Conservation (phyloP, 768 basidiomycete species). For the Tremella mesenterica region DNA sequence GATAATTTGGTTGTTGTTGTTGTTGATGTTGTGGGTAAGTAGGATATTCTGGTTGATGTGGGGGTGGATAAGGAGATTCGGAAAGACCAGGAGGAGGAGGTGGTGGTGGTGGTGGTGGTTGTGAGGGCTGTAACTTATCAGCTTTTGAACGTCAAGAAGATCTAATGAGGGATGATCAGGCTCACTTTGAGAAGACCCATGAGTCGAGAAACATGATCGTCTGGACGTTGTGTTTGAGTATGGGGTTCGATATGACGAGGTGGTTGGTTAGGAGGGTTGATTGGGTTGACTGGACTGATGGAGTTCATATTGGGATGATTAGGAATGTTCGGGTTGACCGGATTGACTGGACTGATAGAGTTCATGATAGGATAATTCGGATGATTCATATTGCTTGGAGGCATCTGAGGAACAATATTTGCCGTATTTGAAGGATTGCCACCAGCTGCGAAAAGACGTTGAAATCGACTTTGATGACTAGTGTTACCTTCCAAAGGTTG, state of each 20-base stretch:
- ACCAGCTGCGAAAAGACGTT: slow-evolving; percentile 23
- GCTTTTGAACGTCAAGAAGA: no score
- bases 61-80: no score
- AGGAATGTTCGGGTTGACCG: background rate
- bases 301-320: background rate
- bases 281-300: background rate
- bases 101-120: no score
- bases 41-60: no score
- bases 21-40: no score
- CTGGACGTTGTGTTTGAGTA: background rate
- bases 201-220: slow-evolving; percentile 8
- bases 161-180: no score
- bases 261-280: background rate
- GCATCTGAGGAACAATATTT: background rate
- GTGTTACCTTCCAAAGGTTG: slow-evolving; percentile 1
- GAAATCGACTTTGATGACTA: slow-evolving; percentile 31
- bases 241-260: background rate
- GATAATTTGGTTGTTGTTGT: no score
- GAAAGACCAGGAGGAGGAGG: no score
- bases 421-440: background rate
- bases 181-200: slow-evolving; percentile 11
- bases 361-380: background rate
- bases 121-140: no score
- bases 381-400: background rate
- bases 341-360: background rate